Percentiles rank a stretch among this genome's conserved stretches.
phyloP scores from a whole-genome alignment of 306 rosid species.

The Canavalia gladiata region DNA sequence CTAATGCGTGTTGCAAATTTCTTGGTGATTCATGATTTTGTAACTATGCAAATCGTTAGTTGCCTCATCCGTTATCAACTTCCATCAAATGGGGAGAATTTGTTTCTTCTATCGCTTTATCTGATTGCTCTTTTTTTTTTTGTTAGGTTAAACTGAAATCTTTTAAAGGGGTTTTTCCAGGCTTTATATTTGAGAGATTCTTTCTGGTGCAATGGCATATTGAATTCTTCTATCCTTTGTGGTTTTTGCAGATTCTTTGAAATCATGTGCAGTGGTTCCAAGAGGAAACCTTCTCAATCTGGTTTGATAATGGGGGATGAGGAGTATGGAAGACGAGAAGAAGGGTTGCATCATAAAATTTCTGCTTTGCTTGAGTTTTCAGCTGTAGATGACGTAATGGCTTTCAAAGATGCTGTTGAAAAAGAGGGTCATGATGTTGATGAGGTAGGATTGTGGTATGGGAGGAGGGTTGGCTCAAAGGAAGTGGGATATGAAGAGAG shows the following conservation, averaged over 20 bases:
- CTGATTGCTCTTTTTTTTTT: conserved; percentile 3
- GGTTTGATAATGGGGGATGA: conserved; percentile 62
- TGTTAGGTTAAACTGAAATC: conserved; percentile 40
- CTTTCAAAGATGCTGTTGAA: conserved; percentile 72
- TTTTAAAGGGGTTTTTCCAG: conserved; percentile 11
- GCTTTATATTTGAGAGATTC: conserved; percentile 31
- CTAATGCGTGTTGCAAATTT: conserved; percentile 31
- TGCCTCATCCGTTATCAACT: conserved; percentile 9
- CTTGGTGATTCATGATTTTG: conserved; percentile 11
- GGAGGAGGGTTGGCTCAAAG: conserved; percentile 75
- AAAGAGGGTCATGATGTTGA: conserved; percentile 64
- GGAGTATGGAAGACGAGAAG: conserved; percentile 53
- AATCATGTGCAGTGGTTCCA: conserved; percentile 79
- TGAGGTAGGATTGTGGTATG: conserved; percentile 80
- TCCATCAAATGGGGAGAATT: conserved; percentile 35
- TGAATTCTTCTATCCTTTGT: conserved; percentile 21
- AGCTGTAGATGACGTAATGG: conserved; percentile 66
- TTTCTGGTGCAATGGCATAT: conserved; percentile 31
- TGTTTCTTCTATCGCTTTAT: conserved; percentile 4
- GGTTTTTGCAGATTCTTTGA: conserved; percentile 43
- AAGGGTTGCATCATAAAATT: conserved; percentile 44
- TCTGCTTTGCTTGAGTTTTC: conserved; percentile 73
- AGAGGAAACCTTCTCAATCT: conserved; percentile 60
- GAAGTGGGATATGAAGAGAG: conserved; percentile 73
- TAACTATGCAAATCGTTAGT: background rate